A percentile compares a stretch with the other conserved stretches of the same genome.
Conservation (phyloP, 345 rosid genomes). For the Leavenworthia alabamica region DNA sequence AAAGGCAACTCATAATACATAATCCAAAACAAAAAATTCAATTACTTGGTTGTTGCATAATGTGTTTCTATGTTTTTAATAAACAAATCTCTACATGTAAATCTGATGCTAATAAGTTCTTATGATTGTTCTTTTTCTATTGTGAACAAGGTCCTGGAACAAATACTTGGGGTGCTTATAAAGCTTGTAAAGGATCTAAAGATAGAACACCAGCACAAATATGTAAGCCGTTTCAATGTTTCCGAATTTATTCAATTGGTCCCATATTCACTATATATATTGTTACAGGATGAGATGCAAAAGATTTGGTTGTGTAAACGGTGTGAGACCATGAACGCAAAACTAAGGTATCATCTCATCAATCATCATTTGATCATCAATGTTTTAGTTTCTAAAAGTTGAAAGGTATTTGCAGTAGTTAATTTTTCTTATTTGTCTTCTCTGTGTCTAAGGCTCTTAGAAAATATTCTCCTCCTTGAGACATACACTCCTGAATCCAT, state of each 20-base stretch:
- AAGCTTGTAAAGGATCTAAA: slow-evolving; percentile 97
- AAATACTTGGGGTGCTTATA: slow-evolving; percentile 90
- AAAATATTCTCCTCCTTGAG: slow-evolving; percentile 75
- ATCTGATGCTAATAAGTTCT: background rate
- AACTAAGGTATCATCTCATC: slow-evolving; percentile 57
- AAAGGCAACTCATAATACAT: slow-evolving; percentile 1
- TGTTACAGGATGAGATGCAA: slow-evolving; percentile 74
- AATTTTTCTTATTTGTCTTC: background rate
- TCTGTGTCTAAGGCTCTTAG: slow-evolving; percentile 56
- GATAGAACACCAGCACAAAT: slow-evolving; percentile 87
- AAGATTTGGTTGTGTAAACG: slow-evolving; percentile 91
- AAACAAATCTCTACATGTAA: background rate
- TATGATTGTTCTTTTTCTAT: background rate
- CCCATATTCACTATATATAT: background rate
- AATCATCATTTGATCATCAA: too few relatives aligned
- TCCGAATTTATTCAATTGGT: background rate
- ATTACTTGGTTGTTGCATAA: background rate
- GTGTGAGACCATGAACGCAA: slow-evolving; percentile 96
- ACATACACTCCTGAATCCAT: slow-evolving; percentile 86
- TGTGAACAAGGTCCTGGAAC: slow-evolving; percentile 74
- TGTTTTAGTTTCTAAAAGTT: background rate
- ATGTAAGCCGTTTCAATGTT: slow-evolving; percentile 38
- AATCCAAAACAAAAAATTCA: background rate
- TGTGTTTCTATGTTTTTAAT: background rate
- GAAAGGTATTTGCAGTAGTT: background rate